Conservation (phyloP, 306 rosid genomes). For the Cucurbita argyrosperma region DNA sequence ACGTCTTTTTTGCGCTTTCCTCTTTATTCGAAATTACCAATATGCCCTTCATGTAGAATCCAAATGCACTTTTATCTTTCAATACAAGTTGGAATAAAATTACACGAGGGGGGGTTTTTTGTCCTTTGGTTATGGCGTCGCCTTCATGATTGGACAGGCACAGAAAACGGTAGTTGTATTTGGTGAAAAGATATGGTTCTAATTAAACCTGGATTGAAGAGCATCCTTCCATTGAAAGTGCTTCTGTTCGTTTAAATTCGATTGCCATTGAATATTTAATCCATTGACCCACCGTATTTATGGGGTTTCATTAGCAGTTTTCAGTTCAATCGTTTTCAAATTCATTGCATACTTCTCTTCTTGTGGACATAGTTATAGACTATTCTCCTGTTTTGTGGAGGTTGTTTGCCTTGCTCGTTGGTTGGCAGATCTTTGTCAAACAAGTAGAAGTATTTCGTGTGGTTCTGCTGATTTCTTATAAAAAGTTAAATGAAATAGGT, state of each 20-base stretch:
- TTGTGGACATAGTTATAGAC: background rate
- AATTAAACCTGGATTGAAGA: background rate
- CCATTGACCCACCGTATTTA: background rate
- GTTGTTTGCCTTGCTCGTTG: background rate
- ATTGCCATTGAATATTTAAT: background rate
- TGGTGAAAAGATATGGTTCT: background rate
- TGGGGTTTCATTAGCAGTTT: background rate
- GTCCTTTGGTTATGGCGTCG: slow-evolving; percentile 11
- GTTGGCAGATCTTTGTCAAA: slow-evolving; percentile 3
- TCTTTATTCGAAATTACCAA: background rate
- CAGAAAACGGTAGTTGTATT: background rate
- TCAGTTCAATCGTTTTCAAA: background rate
- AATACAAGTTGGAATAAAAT: background rate
- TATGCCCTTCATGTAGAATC: background rate
- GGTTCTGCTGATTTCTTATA: background rate
- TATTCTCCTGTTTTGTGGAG: background rate
- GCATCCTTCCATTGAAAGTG: background rate
- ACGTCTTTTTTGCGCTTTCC: background rate
- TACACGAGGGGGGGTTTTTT: slow-evolving; percentile 4
- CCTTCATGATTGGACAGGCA: background rate
- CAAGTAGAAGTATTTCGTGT: background rate
- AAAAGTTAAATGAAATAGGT: background rate
- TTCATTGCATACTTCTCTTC: background rate
- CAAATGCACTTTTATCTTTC: background rate
- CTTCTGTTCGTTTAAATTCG: background rate